Evolutionary conservation across 768 basidiomycete genomes (phyloP), one percentile per base, ranked within the genome.

Genomic region (Hirschioporus abietinus): DNA sequence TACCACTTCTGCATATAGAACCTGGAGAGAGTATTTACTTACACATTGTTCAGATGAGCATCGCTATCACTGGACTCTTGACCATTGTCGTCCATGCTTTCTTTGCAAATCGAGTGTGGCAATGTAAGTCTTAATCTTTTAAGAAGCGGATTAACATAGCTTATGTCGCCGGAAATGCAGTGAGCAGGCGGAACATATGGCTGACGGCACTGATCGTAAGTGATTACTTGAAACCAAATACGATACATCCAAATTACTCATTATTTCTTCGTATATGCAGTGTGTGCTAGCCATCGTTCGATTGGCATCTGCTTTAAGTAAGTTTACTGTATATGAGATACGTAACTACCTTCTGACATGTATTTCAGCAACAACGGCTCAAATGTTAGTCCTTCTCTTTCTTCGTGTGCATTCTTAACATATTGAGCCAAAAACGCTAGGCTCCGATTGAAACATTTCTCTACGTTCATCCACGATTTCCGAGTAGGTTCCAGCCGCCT

Each of bases 381-480:
- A 15, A 10, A 52, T 52, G 42, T 52, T 15, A 15, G 42, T 15
- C 20, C 20, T 52, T 15, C 20, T 52, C 42, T 6, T 2, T 52
- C 12, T 20, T 52, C 12, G 12, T 52, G 20, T 12, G 1, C 12
- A 5, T 52, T 52, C 12, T 5, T 3, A 15, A 52, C 12, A 20
- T 12, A 52, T 30, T 30, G 8, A 30, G 2, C 42, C 42, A 52
- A 52, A 15, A 15, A 15, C 42, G 2, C 20, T 52, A 52, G 42
- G 42, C 42, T 52, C 20, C 42, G 42, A 15, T 52, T 52, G 42
- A 52, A 52, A 52, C 42, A 35, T 15, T 65, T 71, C 17, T 66
- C 67, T 9, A 35, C 35, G 70, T 71, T 60, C 42, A 69, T 52
- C 23, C 42, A 20, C 15, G 23, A 7, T 12, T 18, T 63, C 24